Evolutionary conservation across 2,329 filamentous ascomycete genomes (phyloP), one percentile per base, ranked within the genome.

Genomic region (Penicillium corylophilum): DNA sequence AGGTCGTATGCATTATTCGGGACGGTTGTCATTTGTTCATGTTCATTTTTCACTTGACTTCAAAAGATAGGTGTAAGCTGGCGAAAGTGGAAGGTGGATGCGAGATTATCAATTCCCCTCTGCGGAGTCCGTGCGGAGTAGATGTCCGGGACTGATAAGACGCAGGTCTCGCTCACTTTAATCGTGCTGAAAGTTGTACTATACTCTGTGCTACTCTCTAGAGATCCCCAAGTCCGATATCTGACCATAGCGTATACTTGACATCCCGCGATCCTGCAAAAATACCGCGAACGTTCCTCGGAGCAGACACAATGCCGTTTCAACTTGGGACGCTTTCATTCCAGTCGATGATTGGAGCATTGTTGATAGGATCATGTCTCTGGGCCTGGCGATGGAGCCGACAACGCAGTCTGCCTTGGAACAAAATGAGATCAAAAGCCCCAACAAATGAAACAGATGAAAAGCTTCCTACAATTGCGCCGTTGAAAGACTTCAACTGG

Each of bases 401-500:
- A 3, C 33, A 35, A 8, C n/a, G n/a, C n/a, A 8, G n/a, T 35
- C 15, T 35, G 33, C 9, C n/a, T 35, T n/a, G 2, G 5, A 18
- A n/a, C 33, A 7, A 35, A n/a, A 2, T 4, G 33, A 35, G 6
- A 8, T 3, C n/a, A 5, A 35, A 16, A 4, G 8, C 6, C 15
- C 33, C 15, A 4, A 9, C 33, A 18, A 35, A 35, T 10, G 8
- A 35, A 8, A 16, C 33, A 18, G 33, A 18, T 18, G 33, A 4
- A 9, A 35, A 35, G 33, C 4, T 8, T 18, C 54, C 51, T 12
- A n/a, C 36, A 13, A 35, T 56, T n/a, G 41, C 39, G n/a, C 36
- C 50, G 13, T 42, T 56, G 10, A 28, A 15, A 13, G 36, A 44
- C 9, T 54, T 56, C 29, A 20, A 49, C 28, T 56, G 51, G 54